A percentile compares a stretch with the other conserved stretches of the same genome.
Conservation (phyloP, 208 protist species). For the Crithidia brevicula region DNA sequence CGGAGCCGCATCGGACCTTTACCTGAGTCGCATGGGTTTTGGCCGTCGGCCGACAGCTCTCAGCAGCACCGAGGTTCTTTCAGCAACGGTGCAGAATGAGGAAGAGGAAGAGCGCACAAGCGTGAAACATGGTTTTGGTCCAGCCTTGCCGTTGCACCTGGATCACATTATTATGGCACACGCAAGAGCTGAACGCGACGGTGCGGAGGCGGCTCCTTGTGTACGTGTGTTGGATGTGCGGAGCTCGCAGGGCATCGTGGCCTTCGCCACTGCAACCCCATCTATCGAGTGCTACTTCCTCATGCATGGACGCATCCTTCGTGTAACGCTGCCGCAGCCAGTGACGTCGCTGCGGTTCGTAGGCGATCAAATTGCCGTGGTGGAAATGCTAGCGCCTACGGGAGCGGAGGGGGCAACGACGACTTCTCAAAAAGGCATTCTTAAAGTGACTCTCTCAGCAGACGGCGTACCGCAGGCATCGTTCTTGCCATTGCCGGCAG, state of each 20-base stretch:
- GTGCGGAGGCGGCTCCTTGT: not conserved
- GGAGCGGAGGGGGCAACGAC: not conserved
- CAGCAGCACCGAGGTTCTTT: not conserved
- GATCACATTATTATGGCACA: slow-evolving; percentile 1
- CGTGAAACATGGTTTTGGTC: not conserved
- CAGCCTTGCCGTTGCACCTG: slow-evolving; percentile 27
- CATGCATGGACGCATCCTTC: slow-evolving; percentile 32
- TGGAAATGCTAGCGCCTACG: slow-evolving; percentile 8
- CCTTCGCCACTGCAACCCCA: slow-evolving; percentile 10
- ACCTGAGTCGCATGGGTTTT: slow-evolving; percentile 13
- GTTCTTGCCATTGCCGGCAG: slow-evolving; percentile 17
- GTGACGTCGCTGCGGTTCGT: slow-evolving; percentile 33
- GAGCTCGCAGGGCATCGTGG: slow-evolving; percentile 16
- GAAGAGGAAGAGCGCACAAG: not conserved
- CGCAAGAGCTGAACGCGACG: not conserved
- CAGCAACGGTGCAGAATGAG: too few relatives aligned
- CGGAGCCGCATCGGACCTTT: slow-evolving; percentile 31
- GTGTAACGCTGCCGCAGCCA: slow-evolving; percentile 34
- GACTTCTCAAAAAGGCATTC: not conserved
- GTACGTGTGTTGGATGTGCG: slow-evolving; percentile 27
- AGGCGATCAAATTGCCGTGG: slow-evolving; percentile 6
- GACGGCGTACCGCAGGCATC: slow-evolving; percentile 17
- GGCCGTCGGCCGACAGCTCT: not conserved
- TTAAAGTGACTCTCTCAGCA: slow-evolving; percentile 17
- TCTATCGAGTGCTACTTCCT: slow-evolving; percentile 17